Percentiles rank a stretch among this genome's conserved stretches.
phyloP scores from a whole-genome alignment of 2,329 filamentous ascomycete genomes.

The Nemania sp. region DNA sequence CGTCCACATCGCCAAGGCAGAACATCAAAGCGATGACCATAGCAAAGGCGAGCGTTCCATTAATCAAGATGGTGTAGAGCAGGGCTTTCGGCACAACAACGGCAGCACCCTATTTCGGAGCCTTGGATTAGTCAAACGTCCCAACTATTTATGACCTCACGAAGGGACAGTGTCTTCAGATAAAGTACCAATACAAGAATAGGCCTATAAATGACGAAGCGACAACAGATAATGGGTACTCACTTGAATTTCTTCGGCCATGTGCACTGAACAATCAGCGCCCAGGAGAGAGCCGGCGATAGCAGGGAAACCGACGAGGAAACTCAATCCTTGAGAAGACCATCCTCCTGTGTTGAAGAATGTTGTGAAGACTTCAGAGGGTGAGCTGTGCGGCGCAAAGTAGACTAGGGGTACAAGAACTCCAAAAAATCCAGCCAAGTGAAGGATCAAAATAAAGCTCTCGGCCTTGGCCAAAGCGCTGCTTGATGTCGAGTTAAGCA shows the following conservation, averaged over 20 bases:
- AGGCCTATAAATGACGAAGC: not conserved
- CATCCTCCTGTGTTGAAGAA: slow-evolving; percentile 64
- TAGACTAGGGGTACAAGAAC: slow-evolving; percentile 51
- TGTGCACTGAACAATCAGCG: slow-evolving; percentile 53
- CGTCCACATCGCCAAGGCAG: slow-evolving; percentile 41
- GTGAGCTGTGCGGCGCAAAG: slow-evolving; percentile 50
- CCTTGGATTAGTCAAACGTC: not conserved
- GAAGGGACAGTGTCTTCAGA: no score
- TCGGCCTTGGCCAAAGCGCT: slow-evolving; percentile 51
- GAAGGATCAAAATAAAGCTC: slow-evolving; percentile 55
- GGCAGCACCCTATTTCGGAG: slow-evolving; percentile 55
- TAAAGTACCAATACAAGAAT: no score
- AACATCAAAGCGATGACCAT: slow-evolving; percentile 44
- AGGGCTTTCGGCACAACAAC: slow-evolving; percentile 45
- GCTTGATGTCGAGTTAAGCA: slow-evolving; percentile 16
- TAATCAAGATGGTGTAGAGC: slow-evolving; percentile 43
- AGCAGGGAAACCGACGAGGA: slow-evolving; percentile 35
- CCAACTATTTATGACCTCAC: not conserved
- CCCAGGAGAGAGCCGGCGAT: slow-evolving; percentile 52
- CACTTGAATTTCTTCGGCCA: slow-evolving; percentile 58
- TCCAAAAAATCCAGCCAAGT: slow-evolving; percentile 51
- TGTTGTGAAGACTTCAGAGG: slow-evolving; percentile 58
- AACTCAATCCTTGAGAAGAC: slow-evolving; percentile 56
- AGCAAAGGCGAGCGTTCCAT: slow-evolving; percentile 43
- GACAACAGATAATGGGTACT: not conserved